Evolutionary conservation across 2,329 filamentous ascomycete genomes (phyloP).

Genomic region (Penicillium glabrum): DNA sequence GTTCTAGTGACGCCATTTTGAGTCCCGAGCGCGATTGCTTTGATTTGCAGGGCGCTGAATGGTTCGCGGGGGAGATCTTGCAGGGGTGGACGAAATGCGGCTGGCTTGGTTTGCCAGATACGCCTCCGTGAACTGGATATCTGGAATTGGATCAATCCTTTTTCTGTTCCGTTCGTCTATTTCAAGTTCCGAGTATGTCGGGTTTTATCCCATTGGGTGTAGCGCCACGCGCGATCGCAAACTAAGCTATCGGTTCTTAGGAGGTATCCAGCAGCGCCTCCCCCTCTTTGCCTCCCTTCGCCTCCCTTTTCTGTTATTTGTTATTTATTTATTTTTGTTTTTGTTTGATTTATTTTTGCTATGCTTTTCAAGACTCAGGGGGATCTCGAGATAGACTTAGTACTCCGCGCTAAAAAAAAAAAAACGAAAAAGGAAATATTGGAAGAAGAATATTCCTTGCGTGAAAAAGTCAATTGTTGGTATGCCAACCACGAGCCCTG

Average conservation of each 20-base stretch:
- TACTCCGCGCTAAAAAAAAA: neutral
- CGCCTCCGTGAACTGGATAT: neutral
- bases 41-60: neutral
- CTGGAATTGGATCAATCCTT: slow-evolving; percentile 3
- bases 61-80: neutral
- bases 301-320: neutral
- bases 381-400: neutral
- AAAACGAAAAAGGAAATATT: neutral
- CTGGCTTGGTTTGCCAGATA: slow-evolving; percentile 1
- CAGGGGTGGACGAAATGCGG: neutral
- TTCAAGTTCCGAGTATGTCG: neutral
- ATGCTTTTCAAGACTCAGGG: neutral
- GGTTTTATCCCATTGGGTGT: neutral
- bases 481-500: slow-evolving; percentile 2
- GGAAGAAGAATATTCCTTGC: neutral
- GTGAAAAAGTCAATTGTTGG: neutral
- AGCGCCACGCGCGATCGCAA: slow-evolving; percentile 13
- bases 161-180: neutral
- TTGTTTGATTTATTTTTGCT: neutral
- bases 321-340: neutral
- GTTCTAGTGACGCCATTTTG: slow-evolving; percentile 9
- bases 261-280: slow-evolving; percentile 1
- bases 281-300: neutral
- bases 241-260: slow-evolving; percentile 11
- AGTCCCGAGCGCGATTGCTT: slow-evolving; percentile 1